A percentile compares a stretch with the other conserved stretches of the same genome.
Conservation (phyloP, 768 basidiomycete species). For the Termitomyces sp. region DNA sequence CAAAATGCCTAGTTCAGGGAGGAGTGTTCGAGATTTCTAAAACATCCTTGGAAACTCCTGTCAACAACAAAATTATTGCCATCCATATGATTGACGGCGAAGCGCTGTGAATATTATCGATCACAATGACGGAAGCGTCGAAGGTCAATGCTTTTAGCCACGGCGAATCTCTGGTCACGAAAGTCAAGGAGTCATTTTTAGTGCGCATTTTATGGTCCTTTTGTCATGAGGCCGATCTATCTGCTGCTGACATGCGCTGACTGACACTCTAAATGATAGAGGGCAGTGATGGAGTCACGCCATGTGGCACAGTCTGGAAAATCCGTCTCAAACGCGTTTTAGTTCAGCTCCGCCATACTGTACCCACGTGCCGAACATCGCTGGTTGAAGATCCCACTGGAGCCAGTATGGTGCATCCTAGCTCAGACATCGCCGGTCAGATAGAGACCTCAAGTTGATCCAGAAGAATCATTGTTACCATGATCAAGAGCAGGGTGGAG, state of each 20-base stretch:
- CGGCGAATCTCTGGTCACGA: background rate
- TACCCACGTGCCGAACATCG: background rate
- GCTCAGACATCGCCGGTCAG: no score
- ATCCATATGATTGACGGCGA: background rate
- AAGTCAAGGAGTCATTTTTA: background rate
- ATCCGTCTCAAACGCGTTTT: background rate
- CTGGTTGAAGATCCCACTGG: no score
- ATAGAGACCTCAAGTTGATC: no score
- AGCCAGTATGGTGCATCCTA: no score
- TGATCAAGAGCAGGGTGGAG: no score
- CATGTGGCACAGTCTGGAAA: background rate
- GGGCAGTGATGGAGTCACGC: no score
- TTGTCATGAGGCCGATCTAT: background rate
- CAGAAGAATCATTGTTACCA: background rate
- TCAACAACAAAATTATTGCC: background rate
- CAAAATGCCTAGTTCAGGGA: background rate
- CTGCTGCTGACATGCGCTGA: background rate
- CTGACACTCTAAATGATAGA: background rate
- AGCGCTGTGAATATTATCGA: no score
- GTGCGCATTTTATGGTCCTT: background rate
- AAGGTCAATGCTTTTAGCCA: background rate
- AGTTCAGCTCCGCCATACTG: background rate
- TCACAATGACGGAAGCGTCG: background rate
- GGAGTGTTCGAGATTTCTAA: background rate
- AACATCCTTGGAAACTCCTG: background rate